Base-by-base conservation (phyloP, 2,329 filamentous ascomycete genomes). In the Exophiala lecanii-corni region DNA sequence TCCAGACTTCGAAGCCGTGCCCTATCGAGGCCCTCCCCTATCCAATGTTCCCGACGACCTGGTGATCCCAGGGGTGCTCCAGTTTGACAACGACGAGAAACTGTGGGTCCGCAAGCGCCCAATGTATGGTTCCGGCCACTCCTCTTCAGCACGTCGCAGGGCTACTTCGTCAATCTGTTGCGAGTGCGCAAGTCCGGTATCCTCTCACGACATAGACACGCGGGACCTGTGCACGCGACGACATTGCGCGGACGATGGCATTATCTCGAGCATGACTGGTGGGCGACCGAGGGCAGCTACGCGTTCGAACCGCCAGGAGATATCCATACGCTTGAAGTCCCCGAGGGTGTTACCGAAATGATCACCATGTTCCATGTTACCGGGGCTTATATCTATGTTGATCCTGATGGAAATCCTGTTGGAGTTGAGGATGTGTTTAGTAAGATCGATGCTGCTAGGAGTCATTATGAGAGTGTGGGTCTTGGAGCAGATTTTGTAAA, bases 221-320 rank as follows among this genome's bases (percentile, higher is more conserved):
- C 61, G 1, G 61, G 62, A 7, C 53, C 56, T 2, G 62, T 64
- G 0, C 62, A 64, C 23, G 62, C 62, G 3, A 60, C 59, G 0
- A 54, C 58, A 2, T 53, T 64, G 2, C 45, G 51, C 15, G 62
- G 61, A 1, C 52, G 57, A 15, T 64, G 61, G 62, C 62, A 64
- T 39, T 64, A 65, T 32, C 56, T 65, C 2, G 62, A 65, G 43
- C 61, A 65, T 31, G 50, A 54, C 0, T 64, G 62, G 61, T 65
- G 60, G 62, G 62, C 62, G 0, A 55, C 51, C 1, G 59, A 64
- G 37, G 62, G 62, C 4, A 56, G 62, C 2, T 60, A 63, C 44
- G 58, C 60, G 0, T 65, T 57, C 37, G 62, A 63, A 52, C 62
- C 62, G 1, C 60, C 55, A 1, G 61, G 61, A 2, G 59, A 65